These are phyloP conservation scores for Penicillium manginii DNA, from an alignment of 495 filamentous ascomycete genomes.

Conservation along the genomic window DNA sequence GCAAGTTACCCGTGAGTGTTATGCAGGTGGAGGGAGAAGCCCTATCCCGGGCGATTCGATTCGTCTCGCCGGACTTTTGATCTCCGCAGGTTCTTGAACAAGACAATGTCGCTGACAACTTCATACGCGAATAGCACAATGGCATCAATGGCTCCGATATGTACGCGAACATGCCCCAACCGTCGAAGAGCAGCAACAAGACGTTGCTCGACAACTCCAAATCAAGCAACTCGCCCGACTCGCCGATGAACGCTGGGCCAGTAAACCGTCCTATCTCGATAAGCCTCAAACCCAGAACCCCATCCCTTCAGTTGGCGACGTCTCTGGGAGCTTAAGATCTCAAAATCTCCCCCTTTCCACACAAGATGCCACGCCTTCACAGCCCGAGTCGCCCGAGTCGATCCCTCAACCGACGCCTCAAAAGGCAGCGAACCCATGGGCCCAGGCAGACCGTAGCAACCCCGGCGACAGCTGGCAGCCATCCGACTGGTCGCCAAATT, in stretches of 20 bases:
- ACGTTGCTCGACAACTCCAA: conserved; percentile 66
- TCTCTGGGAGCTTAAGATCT: conserved; percentile 7
- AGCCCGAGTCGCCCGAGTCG: conserved; percentile 8
- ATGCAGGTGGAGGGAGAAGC: background rate
- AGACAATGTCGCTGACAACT: conserved; percentile 9
- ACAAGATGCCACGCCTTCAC: conserved; percentile 4
- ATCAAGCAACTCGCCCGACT: conserved; percentile 75
- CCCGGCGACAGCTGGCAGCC: conserved; percentile 82
- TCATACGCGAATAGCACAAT: conserved; percentile 62
- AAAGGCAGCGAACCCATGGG: conserved; percentile 64
- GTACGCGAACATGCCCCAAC: conserved; percentile 72
- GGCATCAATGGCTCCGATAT: conserved; percentile 96
- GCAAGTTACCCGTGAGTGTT: conserved; percentile 56
- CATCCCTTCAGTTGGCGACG: conserved; percentile 38
- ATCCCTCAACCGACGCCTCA: conserved; percentile 23
- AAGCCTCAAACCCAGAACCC: conserved; percentile 53
- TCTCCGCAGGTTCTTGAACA: background rate
- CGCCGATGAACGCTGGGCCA: conserved; percentile 86
- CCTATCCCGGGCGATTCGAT: background rate
- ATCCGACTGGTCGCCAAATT: conserved; percentile 62
- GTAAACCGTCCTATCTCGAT: conserved; percentile 69
- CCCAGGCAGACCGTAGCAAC: conserved; percentile 40
- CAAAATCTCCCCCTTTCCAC: background rate
- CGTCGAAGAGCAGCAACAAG: conserved; percentile 72
- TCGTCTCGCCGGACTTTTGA: background rate